phyloP scores from a whole-genome alignment of 2,329 filamentous ascomycete species.

The Aplosporella prunicola region DNA sequence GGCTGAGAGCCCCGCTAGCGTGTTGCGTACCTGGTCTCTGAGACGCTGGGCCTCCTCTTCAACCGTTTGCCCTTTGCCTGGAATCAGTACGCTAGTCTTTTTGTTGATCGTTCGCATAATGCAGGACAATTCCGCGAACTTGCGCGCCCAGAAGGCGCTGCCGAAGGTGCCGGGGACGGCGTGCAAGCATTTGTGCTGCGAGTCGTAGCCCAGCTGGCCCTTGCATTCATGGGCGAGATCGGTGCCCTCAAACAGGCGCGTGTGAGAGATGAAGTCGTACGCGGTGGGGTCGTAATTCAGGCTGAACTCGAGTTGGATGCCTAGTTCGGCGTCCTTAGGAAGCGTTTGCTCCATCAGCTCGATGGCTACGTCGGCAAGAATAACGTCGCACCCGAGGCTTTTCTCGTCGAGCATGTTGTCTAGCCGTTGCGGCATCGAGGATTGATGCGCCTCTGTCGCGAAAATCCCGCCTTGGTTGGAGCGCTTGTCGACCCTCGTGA shows the following conservation, averaged over 20 bases:
- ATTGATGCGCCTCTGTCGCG: too few relatives aligned
- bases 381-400: slow-evolving; percentile 20
- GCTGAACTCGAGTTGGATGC: slow-evolving; percentile 24
- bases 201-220: slow-evolving; percentile 18
- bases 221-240: slow-evolving; percentile 20
- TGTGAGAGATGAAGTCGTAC: slow-evolving; percentile 24
- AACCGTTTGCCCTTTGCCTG: slow-evolving; percentile 5
- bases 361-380: slow-evolving; percentile 34
- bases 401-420: slow-evolving; percentile 16
- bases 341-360: slow-evolving; percentile 31
- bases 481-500: slow-evolving; percentile 26
- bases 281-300: slow-evolving; percentile 23
- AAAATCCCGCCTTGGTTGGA: too few relatives aligned
- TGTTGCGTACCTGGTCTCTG: slow-evolving; percentile 19
- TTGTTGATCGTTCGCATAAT: slow-evolving; percentile 10
- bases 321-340: slow-evolving; percentile 23
- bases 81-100: slow-evolving; percentile 7
- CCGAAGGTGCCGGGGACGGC: slow-evolving; percentile 28
- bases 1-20: slow-evolving; percentile 30
- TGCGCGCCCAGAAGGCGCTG: slow-evolving; percentile 34
- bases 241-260: slow-evolving; percentile 25
- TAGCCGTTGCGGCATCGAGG: too few relatives aligned
- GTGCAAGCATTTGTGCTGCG: slow-evolving; percentile 19
- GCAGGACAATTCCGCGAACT: slow-evolving; percentile 11
- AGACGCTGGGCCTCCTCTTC: slow-evolving; percentile 13